Evolutionary conservation across 805 yeast genomes (phyloP).

Genomic region (Isabelozyma heimii): DNA sequence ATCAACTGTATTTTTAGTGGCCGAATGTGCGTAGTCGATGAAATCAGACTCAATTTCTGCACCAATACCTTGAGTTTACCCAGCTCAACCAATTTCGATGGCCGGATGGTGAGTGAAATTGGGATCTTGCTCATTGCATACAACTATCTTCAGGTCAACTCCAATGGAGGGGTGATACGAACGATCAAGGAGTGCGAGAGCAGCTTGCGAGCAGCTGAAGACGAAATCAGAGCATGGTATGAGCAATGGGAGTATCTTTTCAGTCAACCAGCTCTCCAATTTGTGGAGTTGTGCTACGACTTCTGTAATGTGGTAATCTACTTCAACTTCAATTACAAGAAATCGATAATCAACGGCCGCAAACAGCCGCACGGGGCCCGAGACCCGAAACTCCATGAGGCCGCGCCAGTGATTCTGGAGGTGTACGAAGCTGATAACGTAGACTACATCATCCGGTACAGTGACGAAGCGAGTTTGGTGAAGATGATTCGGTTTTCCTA

Average conservation of each 20-base stretch:
- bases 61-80: constrained; percentile 54
- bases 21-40: constrained; percentile 60
- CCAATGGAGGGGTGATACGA: constrained; percentile 13
- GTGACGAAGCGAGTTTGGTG: constrained; percentile 24
- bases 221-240: constrained; percentile 58
- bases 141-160: constrained; percentile 47
- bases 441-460: constrained; percentile 17
- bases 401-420: constrained; percentile 3
- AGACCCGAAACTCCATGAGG: not conserved
- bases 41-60: constrained; percentile 55
- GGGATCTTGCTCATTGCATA: constrained; percentile 58
- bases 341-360: constrained; percentile 1
- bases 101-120: constrained; percentile 78
- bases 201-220: constrained; percentile 35
- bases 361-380: not conserved
- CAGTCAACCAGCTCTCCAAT: constrained; percentile 69
- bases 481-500: constrained; percentile 41
- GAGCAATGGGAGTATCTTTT: constrained; percentile 68
- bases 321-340: constrained; percentile 34
- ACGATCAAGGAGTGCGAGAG: constrained; percentile 14
- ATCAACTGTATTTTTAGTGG: constrained; percentile 68
- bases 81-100: constrained; percentile 73
- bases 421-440: constrained; percentile 19
- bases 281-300: constrained; percentile 69
- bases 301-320: constrained; percentile 54